These are phyloP conservation scores for Penicillium macrosclerotiorum DNA, from an alignment of 495 filamentous ascomycete species.

Conservation along the genomic window DNA sequence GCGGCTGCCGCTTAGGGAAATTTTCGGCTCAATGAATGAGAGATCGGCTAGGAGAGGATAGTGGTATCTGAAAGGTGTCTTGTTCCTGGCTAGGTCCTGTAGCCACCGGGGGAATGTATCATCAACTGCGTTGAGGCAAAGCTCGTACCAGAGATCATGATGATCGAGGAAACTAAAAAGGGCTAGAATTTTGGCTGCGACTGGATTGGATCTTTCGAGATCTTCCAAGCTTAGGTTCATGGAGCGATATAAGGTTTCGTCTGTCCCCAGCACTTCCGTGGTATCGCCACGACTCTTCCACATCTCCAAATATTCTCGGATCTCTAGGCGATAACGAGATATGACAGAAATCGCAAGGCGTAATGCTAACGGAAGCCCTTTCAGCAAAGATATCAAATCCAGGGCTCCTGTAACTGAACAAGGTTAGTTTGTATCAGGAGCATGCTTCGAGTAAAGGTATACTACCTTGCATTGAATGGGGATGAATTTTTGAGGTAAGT, in stretches of 20 bases:
- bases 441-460: neutral
- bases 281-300: neutral
- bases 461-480: neutral
- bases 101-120: neutral
- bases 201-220: neutral
- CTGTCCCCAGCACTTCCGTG: neutral
- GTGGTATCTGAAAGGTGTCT: neutral
- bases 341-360: neutral
- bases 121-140: neutral
- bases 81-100: neutral
- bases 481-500: neutral
- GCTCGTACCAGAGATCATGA: neutral
- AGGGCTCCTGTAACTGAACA: neutral
- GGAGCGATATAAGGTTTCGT: neutral
- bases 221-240: neutral
- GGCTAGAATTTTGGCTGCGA: neutral
- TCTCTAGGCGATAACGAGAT: neutral
- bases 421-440: neutral
- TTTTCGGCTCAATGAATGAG: neutral
- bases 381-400: neutral
- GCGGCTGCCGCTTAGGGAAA: neutral
- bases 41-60: neutral
- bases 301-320: neutral
- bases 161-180: constrained; percentile 1
- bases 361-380: neutral